Base-by-base conservation (phyloP, 2,329 filamentous ascomycete species). In the Parastagonospora nodorum region DNA sequence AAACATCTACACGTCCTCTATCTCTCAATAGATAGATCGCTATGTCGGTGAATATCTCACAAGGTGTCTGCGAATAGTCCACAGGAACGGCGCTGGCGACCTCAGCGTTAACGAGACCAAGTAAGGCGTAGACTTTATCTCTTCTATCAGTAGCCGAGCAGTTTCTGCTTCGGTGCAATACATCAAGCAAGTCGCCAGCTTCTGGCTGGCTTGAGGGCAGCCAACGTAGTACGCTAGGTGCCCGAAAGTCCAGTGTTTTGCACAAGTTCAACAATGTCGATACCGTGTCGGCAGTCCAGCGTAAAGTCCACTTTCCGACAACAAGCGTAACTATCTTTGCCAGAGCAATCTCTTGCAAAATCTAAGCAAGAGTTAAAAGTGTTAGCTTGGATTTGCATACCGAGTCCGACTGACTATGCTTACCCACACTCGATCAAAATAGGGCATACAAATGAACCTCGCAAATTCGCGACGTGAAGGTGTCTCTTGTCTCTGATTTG, bases 321-420 rank as follows among this genome's bases (percentile, higher is more conserved):
- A 43, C 39, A n/a, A 58, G 32, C 2, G 42, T 55, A 2, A 51
- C 55, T 6, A 45, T 12, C 33, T 47, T 51, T n/a, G 56, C 56
- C 2, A 62, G 36, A 29, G 56, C 56, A n/a, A 62, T 42, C 19
- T 62, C 59, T 36, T 62, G 59, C 1, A 63, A 16, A 4, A 37
- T 16, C 35, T 37, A 16, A 8, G 16, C 14, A 8, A 11, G 14
- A 16, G 2, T 6, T 12, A 8, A 15, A 2, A 8, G 8, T 15
- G 8, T 37, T 37, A 37, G 35, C 14, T 8, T 9, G n/a, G 14
- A 5, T 37, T 5, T 37, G 8, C 6, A 14, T 16, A 16, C 14
- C 9, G 8, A 8, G 33, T 16, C 8, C 19, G 35, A 16, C 8
- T n/a, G 9, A n/a, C 4, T 16, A 16, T 8, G 7, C 35, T 37